These are phyloP conservation scores for Penicillium capsulatum DNA, from an alignment of 2,329 filamentous ascomycete genomes.

Conservation along the genomic window DNA sequence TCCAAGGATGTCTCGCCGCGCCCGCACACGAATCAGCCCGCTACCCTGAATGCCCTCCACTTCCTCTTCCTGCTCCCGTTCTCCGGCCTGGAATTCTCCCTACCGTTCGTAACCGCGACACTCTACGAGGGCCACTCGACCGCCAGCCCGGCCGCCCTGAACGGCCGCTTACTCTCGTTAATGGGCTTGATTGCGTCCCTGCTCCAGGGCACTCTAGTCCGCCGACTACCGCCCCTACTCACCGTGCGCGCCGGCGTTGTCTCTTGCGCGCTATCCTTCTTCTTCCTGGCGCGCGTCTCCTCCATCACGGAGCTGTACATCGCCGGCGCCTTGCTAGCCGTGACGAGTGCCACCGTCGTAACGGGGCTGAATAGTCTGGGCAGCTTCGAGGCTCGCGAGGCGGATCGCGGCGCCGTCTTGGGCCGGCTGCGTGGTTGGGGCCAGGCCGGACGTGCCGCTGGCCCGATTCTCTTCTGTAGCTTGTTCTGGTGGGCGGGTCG, in stretches of 20 bases:
- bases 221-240: conserved; percentile 73
- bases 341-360: conserved; percentile 92
- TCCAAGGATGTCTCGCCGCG: conserved; percentile 19
- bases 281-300: conserved; percentile 67
- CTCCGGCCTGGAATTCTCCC: conserved; percentile 94
- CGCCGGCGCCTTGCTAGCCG: conserved; percentile 76
- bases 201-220: conserved; percentile 88
- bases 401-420: conserved; percentile 79
- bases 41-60: conserved; percentile 77
- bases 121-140: conserved; percentile 69
- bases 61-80: conserved; percentile 94
- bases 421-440: conserved; percentile 77
- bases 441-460: conserved; percentile 80
- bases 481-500: conserved; percentile 98
- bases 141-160: conserved; percentile 60
- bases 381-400: conserved; percentile 77
- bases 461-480: conserved; percentile 85
- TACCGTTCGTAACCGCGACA: conserved; percentile 96
- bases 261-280: conserved; percentile 73
- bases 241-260: conserved; percentile 76
- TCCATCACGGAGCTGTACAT: conserved; percentile 69
- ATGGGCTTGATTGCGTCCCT: conserved; percentile 87
- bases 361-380: conserved; percentile 88
- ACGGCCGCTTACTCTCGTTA: conserved; percentile 81
- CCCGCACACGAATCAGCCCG: conserved; percentile 72